phyloP scores from a whole-genome alignment of 768 basidiomycete species.

The Cubamyces lactineus region DNA sequence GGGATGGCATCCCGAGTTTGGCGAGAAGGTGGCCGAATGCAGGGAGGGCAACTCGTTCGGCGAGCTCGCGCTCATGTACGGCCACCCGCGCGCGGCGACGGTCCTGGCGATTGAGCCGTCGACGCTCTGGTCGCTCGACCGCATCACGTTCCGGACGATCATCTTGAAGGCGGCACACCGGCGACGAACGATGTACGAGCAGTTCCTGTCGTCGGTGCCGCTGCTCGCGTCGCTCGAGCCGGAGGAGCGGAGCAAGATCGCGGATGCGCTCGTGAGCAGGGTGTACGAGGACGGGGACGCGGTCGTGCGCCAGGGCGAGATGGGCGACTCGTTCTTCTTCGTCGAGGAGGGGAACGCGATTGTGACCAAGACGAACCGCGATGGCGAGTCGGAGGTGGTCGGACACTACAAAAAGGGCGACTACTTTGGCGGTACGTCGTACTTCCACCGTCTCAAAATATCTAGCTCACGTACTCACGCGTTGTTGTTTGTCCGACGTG shows the following conservation, averaged over 20 bases:
- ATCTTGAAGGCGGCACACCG: slow-evolving; percentile 91
- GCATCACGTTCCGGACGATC: slow-evolving; percentile 98
- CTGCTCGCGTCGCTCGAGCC: slow-evolving; percentile 85
- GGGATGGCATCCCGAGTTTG: slow-evolving; percentile 70
- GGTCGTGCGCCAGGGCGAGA: slow-evolving; percentile 91
- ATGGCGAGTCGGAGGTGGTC: slow-evolving; percentile 64
- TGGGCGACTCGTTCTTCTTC: slow-evolving; percentile 97
- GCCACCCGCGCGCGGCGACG: slow-evolving; percentile 93
- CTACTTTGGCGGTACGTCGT: slow-evolving; percentile 92
- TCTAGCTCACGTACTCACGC: slow-evolving; percentile 13
- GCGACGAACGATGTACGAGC: slow-evolving; percentile 94
- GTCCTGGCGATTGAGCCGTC: slow-evolving; percentile 83
- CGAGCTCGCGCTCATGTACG: slow-evolving; percentile 98
- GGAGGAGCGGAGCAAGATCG: slow-evolving; percentile 94
- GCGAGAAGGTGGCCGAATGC: slow-evolving; percentile 85
- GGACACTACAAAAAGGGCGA: slow-evolving; percentile 86
- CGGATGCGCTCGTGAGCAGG: slow-evolving; percentile 88
- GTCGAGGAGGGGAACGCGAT: slow-evolving; percentile 92
- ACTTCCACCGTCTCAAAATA: background rate
- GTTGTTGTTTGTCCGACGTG: background rate
- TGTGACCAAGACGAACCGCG: slow-evolving; percentile 74
- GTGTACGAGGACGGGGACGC: slow-evolving; percentile 83
- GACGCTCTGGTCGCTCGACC: slow-evolving; percentile 93
- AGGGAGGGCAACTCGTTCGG: slow-evolving; percentile 88
- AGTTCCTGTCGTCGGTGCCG: slow-evolving; percentile 89